A percentile compares a stretch with the other conserved stretches of the same genome.
Evolutionary conservation across 331 rosid species (phyloP).

Genomic region (Pyracantha coccinea): DNA sequence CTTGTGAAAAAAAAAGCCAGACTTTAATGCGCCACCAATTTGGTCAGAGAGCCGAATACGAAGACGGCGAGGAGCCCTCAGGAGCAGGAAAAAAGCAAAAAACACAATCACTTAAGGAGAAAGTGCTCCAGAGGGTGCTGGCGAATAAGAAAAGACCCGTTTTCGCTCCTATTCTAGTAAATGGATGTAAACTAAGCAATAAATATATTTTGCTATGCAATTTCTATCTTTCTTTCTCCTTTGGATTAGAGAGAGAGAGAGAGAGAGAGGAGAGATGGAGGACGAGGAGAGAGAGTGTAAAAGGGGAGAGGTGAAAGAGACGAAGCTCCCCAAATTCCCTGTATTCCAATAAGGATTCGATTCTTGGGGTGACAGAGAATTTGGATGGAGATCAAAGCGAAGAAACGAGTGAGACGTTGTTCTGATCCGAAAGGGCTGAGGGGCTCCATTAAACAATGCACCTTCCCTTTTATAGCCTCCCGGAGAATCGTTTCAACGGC

Average conservation of each 20-base stretch:
- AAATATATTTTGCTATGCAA: background rate
- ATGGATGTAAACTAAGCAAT: constrained; percentile 10
- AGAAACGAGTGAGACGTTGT: constrained; percentile 40
- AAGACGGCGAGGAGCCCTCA: constrained; percentile 66
- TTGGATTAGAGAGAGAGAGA: background rate
- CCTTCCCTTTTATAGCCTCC: constrained; percentile 32
- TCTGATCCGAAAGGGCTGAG: constrained; percentile 36
- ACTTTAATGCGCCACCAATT: constrained; percentile 64
- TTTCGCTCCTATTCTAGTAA: constrained; percentile 30
- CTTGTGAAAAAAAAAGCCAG: constrained; percentile 17
- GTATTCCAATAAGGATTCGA: constrained; percentile 52
- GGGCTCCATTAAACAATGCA: constrained; percentile 4
- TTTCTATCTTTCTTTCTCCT: background rate
- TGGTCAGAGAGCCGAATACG: constrained; percentile 41
- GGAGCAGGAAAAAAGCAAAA: constrained; percentile 32
- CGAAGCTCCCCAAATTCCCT: constrained; percentile 32
- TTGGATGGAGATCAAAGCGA: constrained; percentile 41
- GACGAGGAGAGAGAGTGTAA: background rate
- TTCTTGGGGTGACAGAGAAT: constrained; percentile 48
- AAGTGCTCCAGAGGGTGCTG: constrained; percentile 1
- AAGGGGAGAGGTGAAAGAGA: constrained; percentile 12
- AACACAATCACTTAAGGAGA: background rate
- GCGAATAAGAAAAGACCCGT: constrained; percentile 32
- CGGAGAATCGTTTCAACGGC: constrained; percentile 29
- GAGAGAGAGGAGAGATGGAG: background rate